Conservation (phyloP, 805 yeast genomes). For the Cyberlindnera euphorbiiphila region DNA sequence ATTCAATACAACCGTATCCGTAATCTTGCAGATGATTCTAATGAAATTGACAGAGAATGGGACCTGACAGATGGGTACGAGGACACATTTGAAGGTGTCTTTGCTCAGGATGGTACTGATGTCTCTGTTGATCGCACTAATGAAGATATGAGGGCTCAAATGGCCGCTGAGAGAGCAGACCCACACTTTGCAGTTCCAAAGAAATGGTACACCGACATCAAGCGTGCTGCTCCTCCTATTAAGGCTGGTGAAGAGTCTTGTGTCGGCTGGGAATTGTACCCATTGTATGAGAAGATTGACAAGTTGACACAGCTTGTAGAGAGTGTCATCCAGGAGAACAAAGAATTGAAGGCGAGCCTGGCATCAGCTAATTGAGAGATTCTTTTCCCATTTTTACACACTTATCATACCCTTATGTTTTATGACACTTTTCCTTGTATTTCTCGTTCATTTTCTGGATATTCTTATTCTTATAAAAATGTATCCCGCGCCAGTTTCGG, state of each 20-base stretch:
- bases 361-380: neutral
- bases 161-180: slow-evolving; percentile 62
- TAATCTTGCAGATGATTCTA: slow-evolving; percentile 71
- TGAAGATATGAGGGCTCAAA: slow-evolving; percentile 45
- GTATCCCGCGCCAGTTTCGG: too few species aligned
- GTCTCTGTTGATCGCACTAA: slow-evolving; percentile 30
- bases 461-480: too few species aligned
- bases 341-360: slow-evolving; percentile 16
- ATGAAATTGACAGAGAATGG: slow-evolving; percentile 77
- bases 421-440: too few species aligned
- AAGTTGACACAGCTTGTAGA: slow-evolving; percentile 24
- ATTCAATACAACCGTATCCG: slow-evolving; percentile 65
- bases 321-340: slow-evolving; percentile 19
- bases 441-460: too few species aligned
- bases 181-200: slow-evolving; percentile 59
- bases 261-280: slow-evolving; percentile 61
- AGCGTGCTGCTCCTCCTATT: slow-evolving; percentile 54
- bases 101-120: slow-evolving; percentile 27
- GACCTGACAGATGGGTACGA: slow-evolving; percentile 72
- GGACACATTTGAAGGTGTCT: slow-evolving; percentile 31
- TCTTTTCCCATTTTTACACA: too few species aligned
- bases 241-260: slow-evolving; percentile 50
- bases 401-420: too few species aligned
- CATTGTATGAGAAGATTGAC: slow-evolving; percentile 49
- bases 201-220: slow-evolving; percentile 50